Conservation (phyloP, 2,329 filamentous ascomycete species). For the Fonsecaea pedrosoi region DNA sequence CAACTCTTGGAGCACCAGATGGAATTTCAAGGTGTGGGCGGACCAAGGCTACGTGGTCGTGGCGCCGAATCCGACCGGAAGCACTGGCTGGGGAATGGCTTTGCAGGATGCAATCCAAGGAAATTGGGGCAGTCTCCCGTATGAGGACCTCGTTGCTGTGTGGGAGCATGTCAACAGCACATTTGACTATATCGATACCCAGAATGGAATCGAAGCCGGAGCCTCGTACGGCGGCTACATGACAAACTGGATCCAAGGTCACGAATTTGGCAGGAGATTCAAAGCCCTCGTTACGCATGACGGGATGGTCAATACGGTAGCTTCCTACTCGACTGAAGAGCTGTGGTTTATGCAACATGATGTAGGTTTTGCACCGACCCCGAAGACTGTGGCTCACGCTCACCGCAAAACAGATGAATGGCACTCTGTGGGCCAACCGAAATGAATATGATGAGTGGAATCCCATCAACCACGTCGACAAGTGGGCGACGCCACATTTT, state of each 20-base stretch:
- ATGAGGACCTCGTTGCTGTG: slow-evolving; percentile 78
- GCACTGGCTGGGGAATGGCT: slow-evolving; percentile 79
- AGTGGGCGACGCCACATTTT: slow-evolving; percentile 82
- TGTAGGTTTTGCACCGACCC: slow-evolving; percentile 36
- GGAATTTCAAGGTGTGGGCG: slow-evolving; percentile 86
- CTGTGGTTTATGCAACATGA: slow-evolving; percentile 60
- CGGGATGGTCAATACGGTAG: slow-evolving; percentile 73
- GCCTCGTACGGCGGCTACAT: slow-evolving; percentile 56
- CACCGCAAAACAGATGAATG: slow-evolving; percentile 49
- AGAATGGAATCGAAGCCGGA: slow-evolving; percentile 50
- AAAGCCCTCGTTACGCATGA: slow-evolving; percentile 89
- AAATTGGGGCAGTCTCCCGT: slow-evolving; percentile 86
- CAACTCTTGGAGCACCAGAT: slow-evolving; percentile 79
- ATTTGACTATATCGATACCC: slow-evolving; percentile 48
- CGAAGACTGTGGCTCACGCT: slow-evolving; percentile 14
- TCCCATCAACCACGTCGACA: slow-evolving; percentile 65
- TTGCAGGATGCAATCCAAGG: slow-evolving; percentile 77
- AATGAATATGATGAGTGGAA: slow-evolving; percentile 73
- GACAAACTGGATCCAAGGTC: slow-evolving; percentile 85
- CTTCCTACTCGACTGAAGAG: slow-evolving; percentile 59
- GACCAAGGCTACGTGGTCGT: slow-evolving; percentile 87
- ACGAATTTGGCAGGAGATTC: slow-evolving; percentile 80
- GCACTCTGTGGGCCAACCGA: slow-evolving; percentile 61
- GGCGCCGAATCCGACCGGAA: slow-evolving; percentile 81
- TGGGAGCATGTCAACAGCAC: slow-evolving; percentile 70